phyloP scores from a whole-genome alignment of 2,329 filamentous ascomycete genomes.

The Alternaria angustiovoidea region DNA sequence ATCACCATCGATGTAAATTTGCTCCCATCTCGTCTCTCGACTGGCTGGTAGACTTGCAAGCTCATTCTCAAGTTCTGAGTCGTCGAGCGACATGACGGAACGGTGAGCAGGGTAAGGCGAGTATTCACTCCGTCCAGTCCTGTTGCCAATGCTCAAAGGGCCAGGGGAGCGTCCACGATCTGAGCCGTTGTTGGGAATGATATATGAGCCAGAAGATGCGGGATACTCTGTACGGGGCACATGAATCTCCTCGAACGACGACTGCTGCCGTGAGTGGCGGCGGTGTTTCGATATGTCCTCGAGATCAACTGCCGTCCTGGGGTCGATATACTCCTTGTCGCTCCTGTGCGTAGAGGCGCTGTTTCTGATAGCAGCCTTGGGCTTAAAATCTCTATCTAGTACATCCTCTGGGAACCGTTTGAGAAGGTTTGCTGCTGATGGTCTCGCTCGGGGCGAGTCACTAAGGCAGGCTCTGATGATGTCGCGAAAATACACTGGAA shows the following conservation, averaged over 20 bases:
- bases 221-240: conserved; percentile 55
- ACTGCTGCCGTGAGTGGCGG: conserved; percentile 35
- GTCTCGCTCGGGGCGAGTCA: conserved; percentile 73
- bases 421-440: conserved; percentile 77
- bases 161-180: conserved; percentile 38
- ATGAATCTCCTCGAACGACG: conserved; percentile 43
- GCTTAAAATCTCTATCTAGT: conserved; percentile 20
- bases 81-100: conserved; percentile 51
- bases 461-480: conserved; percentile 81
- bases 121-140: conserved; percentile 47
- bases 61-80: conserved; percentile 49
- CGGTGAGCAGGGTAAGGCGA: conserved; percentile 45
- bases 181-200: conserved; percentile 41
- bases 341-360: conserved; percentile 53
- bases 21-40: conserved; percentile 49
- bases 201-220: conserved; percentile 55
- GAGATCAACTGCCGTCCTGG: conserved; percentile 53
- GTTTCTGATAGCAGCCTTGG: conserved; percentile 33
- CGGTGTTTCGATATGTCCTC: conserved; percentile 53
- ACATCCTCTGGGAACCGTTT: conserved; percentile 40
- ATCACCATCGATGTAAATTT: conserved; percentile 51
- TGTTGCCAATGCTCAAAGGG: conserved; percentile 26
- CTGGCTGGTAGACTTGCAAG: conserved; percentile 45
- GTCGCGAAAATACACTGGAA: conserved; percentile 81
- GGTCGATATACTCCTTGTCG: conserved; percentile 59